Base-by-base conservation (phyloP, 495 filamentous ascomycete species). In the Hypoxylon cercidicola region DNA sequence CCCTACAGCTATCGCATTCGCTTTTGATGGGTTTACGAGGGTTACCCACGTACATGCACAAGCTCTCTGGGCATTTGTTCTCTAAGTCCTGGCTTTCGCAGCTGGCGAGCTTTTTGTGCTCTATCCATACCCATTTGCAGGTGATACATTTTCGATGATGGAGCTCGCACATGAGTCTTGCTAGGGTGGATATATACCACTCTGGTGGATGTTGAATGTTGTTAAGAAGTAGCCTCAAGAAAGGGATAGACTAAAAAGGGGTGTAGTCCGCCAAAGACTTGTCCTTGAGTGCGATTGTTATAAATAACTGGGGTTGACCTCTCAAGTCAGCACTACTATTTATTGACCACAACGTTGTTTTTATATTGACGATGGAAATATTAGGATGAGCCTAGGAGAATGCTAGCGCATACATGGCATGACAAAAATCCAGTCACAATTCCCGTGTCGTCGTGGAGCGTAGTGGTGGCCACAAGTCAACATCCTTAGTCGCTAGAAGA, bases 1-100 rank as follows among this genome's bases (percentile, higher is more conserved):
- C 32, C 45, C 34, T 51, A 34, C 59, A 72, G 13, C 11, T 11
- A 4, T 56, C 16, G 44, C 64, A 69, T 44, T 72, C 63, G 58
- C 45, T 30, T 35, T 50, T 61, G 28, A 45, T 43, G 9, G 64
- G 66, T 13, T 47, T 54, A 16, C 44, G 32, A 4, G 37, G 56
- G 25, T 65, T 57, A 10, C 62, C 62, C n/a, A 65, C 55, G 41
- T 64, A 69, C 62, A 69, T 64, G 34, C 68, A 71, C 7, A 69
- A 46, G 32, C 19, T 57, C 2, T 54, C 58, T 4, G 41, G 59
- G 34, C 68, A 71, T 12, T 45, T 20, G 3, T 30, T 46, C 6
- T 55, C 55, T 3, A 52, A 40, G 13, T 68, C 62, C 15, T 57
- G 30, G 35, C 53, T 71, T 2, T 67, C 55, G 50, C 71, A 74